These are phyloP conservation scores for Chenopodium quinoa DNA, from an alignment of 148 eudicot genomes.

Conservation along the genomic window DNA sequence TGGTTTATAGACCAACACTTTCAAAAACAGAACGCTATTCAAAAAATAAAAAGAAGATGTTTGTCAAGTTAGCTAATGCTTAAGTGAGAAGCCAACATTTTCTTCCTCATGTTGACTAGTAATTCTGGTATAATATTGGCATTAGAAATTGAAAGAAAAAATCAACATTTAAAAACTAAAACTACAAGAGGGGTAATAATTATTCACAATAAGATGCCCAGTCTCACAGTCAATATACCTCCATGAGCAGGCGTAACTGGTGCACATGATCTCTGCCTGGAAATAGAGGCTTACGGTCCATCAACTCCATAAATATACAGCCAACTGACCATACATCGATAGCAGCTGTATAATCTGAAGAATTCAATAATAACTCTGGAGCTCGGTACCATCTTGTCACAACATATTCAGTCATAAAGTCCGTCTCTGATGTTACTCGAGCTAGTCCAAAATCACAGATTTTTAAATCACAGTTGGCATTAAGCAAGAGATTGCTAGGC, in stretches of 20 bases:
- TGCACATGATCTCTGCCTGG: slow-evolving; percentile 98
- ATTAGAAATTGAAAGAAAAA: neutral
- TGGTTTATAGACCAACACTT: neutral
- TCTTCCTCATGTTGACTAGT: neutral
- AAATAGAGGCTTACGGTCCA: slow-evolving; percentile 93
- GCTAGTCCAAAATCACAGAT: slow-evolving; percentile 98
- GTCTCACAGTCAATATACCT: slow-evolving; percentile 40
- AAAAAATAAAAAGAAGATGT: neutral
- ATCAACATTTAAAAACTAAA: neutral
- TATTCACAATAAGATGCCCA: neutral
- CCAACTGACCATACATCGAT: slow-evolving; percentile 99
- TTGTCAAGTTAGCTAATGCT: neutral
- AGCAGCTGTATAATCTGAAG: slow-evolving; percentile 94
- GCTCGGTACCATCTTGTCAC: slow-evolving; percentile 98
- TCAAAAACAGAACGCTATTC: neutral
- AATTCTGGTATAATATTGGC: neutral
- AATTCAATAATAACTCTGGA: slow-evolving; percentile 83
- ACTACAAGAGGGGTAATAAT: neutral
- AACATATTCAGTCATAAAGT: slow-evolving; percentile 96
- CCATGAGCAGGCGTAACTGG: slow-evolving; percentile 87
- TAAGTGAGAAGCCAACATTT: too few species aligned
- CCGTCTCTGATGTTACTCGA: slow-evolving; percentile 88
- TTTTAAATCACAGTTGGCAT: slow-evolving; percentile 95
- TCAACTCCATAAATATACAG: slow-evolving; percentile 95
- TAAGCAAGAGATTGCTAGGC: slow-evolving; percentile 94